Evolutionary conservation across 2,329 filamentous ascomycete species (phyloP).

Genomic region (Dactylonectria macrodidyma): DNA sequence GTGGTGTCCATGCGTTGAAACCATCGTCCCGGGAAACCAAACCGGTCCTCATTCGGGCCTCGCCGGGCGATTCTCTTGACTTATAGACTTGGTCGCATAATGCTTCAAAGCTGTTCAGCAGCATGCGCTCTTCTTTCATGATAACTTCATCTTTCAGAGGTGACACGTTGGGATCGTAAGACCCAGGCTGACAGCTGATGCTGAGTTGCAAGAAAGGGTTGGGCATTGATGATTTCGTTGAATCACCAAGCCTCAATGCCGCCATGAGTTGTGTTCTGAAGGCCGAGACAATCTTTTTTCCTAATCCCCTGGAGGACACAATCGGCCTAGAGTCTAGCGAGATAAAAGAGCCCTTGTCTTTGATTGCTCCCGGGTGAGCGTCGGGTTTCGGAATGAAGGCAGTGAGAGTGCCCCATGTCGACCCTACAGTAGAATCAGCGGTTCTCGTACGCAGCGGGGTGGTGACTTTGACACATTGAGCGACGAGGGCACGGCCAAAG

Average conservation of each 20-base stretch:
- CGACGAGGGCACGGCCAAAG: conserved; percentile 69
- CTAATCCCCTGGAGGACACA: conserved; percentile 65
- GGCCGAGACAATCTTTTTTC: conserved; percentile 70
- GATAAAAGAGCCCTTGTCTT: conserved; percentile 69
- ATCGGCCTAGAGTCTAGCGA: conserved; percentile 80
- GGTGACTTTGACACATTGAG: conserved; percentile 65
- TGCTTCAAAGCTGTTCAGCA: conserved; percentile 63
- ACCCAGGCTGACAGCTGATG: conserved; percentile 72
- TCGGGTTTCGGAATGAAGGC: conserved; percentile 71
- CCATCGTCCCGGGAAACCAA: neutral
- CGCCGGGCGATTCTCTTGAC: neutral
- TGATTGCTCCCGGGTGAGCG: conserved; percentile 60
- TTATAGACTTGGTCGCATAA: conserved; percentile 61
- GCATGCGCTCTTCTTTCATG: conserved; percentile 68
- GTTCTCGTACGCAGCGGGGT: conserved; percentile 41
- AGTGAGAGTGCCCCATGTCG: conserved; percentile 26
- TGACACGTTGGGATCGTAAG: conserved; percentile 81
- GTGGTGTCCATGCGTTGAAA: conserved; percentile 9
- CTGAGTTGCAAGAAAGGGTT: conserved; percentile 76
- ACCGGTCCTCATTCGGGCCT: neutral
- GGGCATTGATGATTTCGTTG: conserved; percentile 50
- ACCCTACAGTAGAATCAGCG: neutral
- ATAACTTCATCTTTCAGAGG: conserved; percentile 80
- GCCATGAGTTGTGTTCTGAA: conserved; percentile 66
- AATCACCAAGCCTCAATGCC: conserved; percentile 42